These are phyloP conservation scores for Tilletia caries DNA, from an alignment of 1,284 basidiomycete genomes.

Conservation along the genomic window DNA sequence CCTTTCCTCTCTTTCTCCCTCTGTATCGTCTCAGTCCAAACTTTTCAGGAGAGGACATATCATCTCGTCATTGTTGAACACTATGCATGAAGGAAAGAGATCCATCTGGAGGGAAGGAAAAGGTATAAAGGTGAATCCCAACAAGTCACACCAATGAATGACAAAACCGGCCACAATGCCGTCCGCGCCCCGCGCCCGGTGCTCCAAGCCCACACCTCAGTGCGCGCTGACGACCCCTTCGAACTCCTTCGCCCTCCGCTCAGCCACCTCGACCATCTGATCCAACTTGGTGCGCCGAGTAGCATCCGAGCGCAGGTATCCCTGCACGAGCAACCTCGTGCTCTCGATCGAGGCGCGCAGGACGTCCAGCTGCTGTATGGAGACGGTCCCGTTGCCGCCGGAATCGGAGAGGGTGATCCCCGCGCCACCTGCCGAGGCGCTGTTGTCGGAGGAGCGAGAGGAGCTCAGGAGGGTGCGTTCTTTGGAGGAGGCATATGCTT, in stretches of 20 bases:
- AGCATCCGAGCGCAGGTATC: constrained; percentile 32
- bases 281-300: constrained; percentile 31
- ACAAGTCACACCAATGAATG: too few relatives aligned
- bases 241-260: constrained; percentile 4
- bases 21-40: too few relatives aligned
- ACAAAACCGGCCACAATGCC: too few relatives aligned
- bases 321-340: constrained; percentile 30
- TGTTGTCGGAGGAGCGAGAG: not conserved
- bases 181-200: too few relatives aligned
- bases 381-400: not conserved
- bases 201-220: not conserved
- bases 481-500: too few relatives aligned
- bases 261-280: constrained; percentile 22
- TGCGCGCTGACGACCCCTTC: constrained; percentile 9
- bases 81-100: too few relatives aligned
- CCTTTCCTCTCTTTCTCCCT: too few relatives aligned
- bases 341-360: constrained; percentile 34
- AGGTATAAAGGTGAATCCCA: too few relatives aligned
- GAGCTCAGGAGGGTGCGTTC: too few relatives aligned
- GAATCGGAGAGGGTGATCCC: not conserved
- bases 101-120: too few relatives aligned
- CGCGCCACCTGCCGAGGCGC: not conserved
- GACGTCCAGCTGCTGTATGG: constrained; percentile 16
- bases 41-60: too few relatives aligned
- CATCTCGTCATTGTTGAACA: too few relatives aligned